phyloP scores from a whole-genome alignment of 2,329 filamentous ascomycete genomes.

The Colletotrichum paranaense region DNA sequence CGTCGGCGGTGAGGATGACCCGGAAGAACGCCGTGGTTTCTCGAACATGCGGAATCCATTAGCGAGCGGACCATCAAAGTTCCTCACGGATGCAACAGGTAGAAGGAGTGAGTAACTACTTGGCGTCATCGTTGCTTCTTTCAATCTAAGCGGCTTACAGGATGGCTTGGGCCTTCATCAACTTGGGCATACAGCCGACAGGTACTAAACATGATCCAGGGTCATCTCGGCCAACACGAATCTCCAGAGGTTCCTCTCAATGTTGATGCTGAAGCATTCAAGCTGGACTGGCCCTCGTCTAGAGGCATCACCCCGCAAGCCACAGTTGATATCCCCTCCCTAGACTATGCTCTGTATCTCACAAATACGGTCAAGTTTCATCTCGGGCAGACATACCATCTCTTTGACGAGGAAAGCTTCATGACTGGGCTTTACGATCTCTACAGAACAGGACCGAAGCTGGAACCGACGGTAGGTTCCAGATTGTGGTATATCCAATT shows the following conservation, averaged over 20 bases:
- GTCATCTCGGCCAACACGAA: slow-evolving; percentile 41
- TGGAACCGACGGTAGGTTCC: slow-evolving; percentile 27
- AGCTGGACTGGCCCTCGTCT: slow-evolving; percentile 4
- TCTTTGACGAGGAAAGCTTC: slow-evolving; percentile 65
- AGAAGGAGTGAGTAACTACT: background rate
- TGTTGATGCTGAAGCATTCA: slow-evolving; percentile 17
- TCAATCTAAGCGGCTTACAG: background rate
- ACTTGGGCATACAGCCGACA: slow-evolving; percentile 32
- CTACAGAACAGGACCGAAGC: slow-evolving; percentile 37
- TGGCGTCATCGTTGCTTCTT: background rate
- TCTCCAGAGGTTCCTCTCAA: slow-evolving; percentile 21
- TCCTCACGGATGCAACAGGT: slow-evolving; percentile 20
- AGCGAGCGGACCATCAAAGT: slow-evolving; percentile 11
- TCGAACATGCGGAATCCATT: slow-evolving; percentile 5
- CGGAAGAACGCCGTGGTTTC: background rate
- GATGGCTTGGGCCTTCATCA: slow-evolving; percentile 25
- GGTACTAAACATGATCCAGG: slow-evolving; percentile 23
- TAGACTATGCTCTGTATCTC: slow-evolving; percentile 56
- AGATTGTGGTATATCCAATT: slow-evolving; percentile 64
- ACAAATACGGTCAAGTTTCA: slow-evolving; percentile 68
- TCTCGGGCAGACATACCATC: slow-evolving; percentile 62
- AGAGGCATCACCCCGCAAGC: background rate
- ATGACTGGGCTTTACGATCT: slow-evolving; percentile 48
- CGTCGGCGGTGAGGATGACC: background rate
- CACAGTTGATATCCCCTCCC: background rate